These are phyloP conservation scores for Herpetomonas tarakana DNA, from an alignment of 208 protist genomes.

Conservation along the genomic window DNA sequence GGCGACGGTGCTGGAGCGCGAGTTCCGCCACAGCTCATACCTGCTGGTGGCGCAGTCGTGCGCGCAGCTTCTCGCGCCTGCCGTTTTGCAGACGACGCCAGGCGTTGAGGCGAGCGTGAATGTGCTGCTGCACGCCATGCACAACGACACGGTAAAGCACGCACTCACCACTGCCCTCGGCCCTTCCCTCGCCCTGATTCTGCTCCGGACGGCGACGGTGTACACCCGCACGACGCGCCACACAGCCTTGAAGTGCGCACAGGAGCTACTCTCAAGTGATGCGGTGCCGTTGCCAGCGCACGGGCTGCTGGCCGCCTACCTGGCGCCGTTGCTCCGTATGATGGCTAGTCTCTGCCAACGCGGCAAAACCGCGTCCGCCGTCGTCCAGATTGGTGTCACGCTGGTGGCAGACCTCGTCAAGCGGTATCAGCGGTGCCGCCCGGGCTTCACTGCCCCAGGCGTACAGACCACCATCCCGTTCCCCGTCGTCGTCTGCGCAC, in stretches of 20 bases:
- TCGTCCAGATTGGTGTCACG: conserved; percentile 83
- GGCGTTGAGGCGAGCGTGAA: conserved; percentile 52
- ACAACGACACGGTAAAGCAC: conserved; percentile 26
- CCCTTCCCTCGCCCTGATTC: conserved; percentile 45
- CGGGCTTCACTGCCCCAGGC: conserved; percentile 20
- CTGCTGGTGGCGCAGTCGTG: conserved; percentile 45
- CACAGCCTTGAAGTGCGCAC: conserved; percentile 62
- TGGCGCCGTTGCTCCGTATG: conserved; percentile 62
- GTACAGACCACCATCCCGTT: conserved; percentile 61
- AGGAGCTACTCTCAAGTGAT: conserved; percentile 59
- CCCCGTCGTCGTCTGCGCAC: conserved; percentile 58
- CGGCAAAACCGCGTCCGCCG: conserved; percentile 57
- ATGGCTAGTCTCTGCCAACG: conserved; percentile 68
- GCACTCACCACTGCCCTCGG: conserved; percentile 49
- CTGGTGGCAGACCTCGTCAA: conserved; percentile 72
- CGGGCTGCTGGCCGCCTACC: conserved; percentile 42
- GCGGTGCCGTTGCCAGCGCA: conserved; percentile 55
- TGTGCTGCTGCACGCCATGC: conserved; percentile 32
- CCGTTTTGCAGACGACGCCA: conserved; percentile 23
- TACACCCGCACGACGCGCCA: conserved; percentile 66
- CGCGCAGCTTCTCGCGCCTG: conserved; percentile 39
- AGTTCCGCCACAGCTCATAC: conserved; percentile 34
- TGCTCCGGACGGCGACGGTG: conserved; percentile 65
- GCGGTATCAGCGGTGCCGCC: conserved; percentile 56
- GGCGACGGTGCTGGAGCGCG: conserved; percentile 32